Percentiles rank a stretch among this genome's conserved stretches.
Evolutionary conservation across 345 rosid species (phyloP).

Genomic region (Acer yangbiense): DNA sequence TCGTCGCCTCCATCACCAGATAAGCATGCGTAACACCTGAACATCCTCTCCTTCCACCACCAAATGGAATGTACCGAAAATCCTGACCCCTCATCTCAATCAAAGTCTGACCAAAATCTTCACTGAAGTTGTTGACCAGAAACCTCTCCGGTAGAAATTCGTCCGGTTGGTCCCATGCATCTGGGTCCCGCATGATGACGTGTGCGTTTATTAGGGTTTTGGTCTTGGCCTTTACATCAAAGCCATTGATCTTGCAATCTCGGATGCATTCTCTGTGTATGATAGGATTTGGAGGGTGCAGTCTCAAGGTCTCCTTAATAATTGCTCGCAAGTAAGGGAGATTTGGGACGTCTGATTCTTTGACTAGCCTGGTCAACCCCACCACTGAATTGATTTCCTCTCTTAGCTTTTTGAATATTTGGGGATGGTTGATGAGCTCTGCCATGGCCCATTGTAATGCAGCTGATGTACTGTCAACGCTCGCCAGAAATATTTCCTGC

Average conservation of each 20-base stretch:
- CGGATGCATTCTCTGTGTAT: constrained; percentile 24
- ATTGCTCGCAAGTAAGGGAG: constrained; percentile 38
- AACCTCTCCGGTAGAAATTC: constrained; percentile 48
- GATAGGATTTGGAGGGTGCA: constrained; percentile 32
- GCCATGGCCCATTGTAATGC: constrained; percentile 40
- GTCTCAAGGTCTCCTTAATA: constrained; percentile 35
- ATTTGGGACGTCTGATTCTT: constrained; percentile 28
- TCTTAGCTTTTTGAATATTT: constrained; percentile 28
- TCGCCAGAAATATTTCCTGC: constrained; percentile 20
- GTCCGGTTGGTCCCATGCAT: constrained; percentile 28
- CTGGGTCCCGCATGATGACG: constrained; percentile 46
- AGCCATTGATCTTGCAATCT: constrained; percentile 39
- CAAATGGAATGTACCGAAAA: constrained; percentile 44
- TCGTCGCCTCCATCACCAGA: constrained; percentile 27
- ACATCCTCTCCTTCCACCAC: constrained; percentile 49
- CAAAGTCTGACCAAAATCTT: constrained; percentile 6
- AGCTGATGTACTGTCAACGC: constrained; percentile 27
- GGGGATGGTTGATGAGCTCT: constrained; percentile 31
- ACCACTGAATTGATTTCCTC: constrained; percentile 27
- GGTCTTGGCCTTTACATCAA: constrained; percentile 28
- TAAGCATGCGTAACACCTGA: constrained; percentile 26
- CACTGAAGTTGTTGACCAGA: constrained; percentile 16
- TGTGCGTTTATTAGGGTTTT: constrained; percentile 36
- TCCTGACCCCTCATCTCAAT: constrained; percentile 27
- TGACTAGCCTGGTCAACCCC: constrained; percentile 25